These are phyloP conservation scores for Penicillium paneum DNA, from an alignment of 2,329 filamentous ascomycete genomes.

Conservation along the genomic window DNA sequence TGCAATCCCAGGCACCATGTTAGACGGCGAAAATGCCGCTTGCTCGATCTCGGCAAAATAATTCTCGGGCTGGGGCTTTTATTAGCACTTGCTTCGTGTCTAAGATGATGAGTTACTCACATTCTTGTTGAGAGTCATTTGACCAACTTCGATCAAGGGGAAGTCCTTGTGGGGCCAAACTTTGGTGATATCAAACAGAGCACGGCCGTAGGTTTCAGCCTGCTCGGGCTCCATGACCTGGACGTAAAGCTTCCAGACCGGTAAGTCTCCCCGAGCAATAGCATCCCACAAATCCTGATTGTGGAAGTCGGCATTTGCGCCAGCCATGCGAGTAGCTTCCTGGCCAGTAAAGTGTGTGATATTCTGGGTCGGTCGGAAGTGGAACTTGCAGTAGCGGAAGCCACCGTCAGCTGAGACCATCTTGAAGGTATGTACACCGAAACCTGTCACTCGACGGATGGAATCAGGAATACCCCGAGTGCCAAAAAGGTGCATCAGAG, in stretches of 20 bases:
- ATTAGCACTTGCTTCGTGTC: constrained; percentile 5
- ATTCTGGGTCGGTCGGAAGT: constrained; percentile 57
- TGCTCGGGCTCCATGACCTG: constrained; percentile 55
- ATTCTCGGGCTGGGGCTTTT: constrained; percentile 39
- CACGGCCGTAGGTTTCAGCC: constrained; percentile 47
- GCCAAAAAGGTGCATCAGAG: constrained; percentile 60
- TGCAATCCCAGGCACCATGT: constrained; percentile 61
- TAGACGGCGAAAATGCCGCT: constrained; percentile 62
- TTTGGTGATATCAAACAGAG: constrained; percentile 58
- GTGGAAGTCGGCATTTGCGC: constrained; percentile 57
- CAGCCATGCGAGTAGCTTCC: constrained; percentile 51
- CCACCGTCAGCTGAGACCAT: constrained; percentile 41
- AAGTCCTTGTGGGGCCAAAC: constrained; percentile 53
- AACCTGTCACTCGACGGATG: constrained; percentile 53
- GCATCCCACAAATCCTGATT: constrained; percentile 60
- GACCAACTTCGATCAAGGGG: constrained; percentile 50
- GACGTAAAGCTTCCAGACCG: constrained; percentile 55
- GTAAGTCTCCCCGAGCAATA: constrained; percentile 57
- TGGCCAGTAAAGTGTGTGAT: constrained; percentile 53
- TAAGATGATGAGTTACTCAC: constrained; percentile 19
- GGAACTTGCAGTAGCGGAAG: constrained; percentile 60
- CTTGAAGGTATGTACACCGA: constrained; percentile 37
- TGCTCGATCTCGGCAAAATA: constrained; percentile 67
- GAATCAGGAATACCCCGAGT: constrained; percentile 53
- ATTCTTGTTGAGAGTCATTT: constrained; percentile 52